phyloP scores from a whole-genome alignment of 495 filamentous ascomycete species.

The Trichoderma virens region DNA sequence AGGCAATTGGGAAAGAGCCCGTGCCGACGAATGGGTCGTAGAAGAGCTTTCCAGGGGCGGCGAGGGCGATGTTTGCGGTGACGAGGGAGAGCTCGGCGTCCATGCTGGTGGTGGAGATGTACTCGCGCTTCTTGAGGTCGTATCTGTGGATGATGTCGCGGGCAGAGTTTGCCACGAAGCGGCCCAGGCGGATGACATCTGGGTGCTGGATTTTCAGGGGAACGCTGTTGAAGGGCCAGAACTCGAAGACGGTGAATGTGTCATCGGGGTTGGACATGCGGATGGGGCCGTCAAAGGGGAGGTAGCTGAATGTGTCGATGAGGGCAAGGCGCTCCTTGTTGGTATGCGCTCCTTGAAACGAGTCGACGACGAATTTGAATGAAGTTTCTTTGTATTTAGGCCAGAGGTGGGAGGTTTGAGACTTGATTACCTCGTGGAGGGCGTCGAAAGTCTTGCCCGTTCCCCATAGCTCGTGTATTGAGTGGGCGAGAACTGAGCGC shows the following conservation, averaged over 20 bases:
- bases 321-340: constrained; percentile 51
- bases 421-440: constrained; percentile 58
- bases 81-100: constrained; percentile 87
- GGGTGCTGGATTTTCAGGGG: constrained; percentile 41
- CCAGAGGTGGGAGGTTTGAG: constrained; percentile 57
- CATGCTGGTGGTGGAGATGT: constrained; percentile 96
- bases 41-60: constrained; percentile 71
- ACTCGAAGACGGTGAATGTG: constrained; percentile 71
- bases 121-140: constrained; percentile 83
- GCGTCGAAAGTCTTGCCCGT: constrained; percentile 55
- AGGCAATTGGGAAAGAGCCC: constrained; percentile 80
- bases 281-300: constrained; percentile 70
- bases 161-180: constrained; percentile 54
- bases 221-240: constrained; percentile 52
- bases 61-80: constrained; percentile 83
- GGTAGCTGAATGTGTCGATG: constrained; percentile 74
- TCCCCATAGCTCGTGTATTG: constrained; percentile 86
- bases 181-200: constrained; percentile 59
- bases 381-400: constrained; percentile 46
- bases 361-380: constrained; percentile 79
- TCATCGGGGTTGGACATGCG: constrained; percentile 61
- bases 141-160: constrained; percentile 64
- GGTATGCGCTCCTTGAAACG: constrained; percentile 62
- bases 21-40: constrained; percentile 96
- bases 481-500: constrained; percentile 72